Conservation (phyloP, 768 basidiomycete species). For the Lentinus brumalis region DNA sequence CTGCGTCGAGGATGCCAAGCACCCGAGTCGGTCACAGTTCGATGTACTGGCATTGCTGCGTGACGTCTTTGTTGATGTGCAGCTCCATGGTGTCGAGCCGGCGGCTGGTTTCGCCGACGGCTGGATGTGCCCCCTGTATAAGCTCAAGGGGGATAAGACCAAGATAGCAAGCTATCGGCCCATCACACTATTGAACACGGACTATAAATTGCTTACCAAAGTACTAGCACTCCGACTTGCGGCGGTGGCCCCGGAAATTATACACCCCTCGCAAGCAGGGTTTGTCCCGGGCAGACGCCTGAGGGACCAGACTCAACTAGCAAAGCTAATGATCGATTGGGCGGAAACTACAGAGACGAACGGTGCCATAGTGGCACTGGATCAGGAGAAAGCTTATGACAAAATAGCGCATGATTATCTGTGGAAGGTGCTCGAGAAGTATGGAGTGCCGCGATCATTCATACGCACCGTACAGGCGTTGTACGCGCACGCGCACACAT, state of each 20-base stretch:
- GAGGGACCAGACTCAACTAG: conserved; percentile 33
- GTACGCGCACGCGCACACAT: conserved; percentile 32
- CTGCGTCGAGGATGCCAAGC: no score
- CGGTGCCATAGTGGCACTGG: conserved; percentile 14
- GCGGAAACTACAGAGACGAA: conserved; percentile 8
- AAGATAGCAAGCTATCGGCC: conserved; percentile 19
- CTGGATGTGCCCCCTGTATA: conserved; percentile 41
- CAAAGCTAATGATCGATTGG: conserved; percentile 19
- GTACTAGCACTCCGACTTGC: conserved; percentile 23
- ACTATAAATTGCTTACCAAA: conserved; percentile 37
- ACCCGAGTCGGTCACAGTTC: no score
- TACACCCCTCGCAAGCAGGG: conserved; percentile 41
- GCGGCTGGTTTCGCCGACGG: conserved; percentile 30
- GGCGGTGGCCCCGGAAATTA: conserved; percentile 11
- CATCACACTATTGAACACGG: conserved; percentile 30
- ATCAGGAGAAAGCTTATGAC: conserved; percentile 25
- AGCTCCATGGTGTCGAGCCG: no score
- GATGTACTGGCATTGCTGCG: no score
- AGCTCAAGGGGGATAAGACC: conserved; percentile 33
- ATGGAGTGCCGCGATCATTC: conserved; percentile 6
- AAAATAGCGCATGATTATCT: conserved; percentile 21
- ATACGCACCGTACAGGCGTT: conserved; percentile 31
- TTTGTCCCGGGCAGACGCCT: conserved; percentile 38
- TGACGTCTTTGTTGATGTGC: no score
- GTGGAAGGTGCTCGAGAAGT: conserved; percentile 7